Conservation (phyloP, 202 grass and related monocot genomes). For the Thinopyrum obtusiflorum region DNA sequence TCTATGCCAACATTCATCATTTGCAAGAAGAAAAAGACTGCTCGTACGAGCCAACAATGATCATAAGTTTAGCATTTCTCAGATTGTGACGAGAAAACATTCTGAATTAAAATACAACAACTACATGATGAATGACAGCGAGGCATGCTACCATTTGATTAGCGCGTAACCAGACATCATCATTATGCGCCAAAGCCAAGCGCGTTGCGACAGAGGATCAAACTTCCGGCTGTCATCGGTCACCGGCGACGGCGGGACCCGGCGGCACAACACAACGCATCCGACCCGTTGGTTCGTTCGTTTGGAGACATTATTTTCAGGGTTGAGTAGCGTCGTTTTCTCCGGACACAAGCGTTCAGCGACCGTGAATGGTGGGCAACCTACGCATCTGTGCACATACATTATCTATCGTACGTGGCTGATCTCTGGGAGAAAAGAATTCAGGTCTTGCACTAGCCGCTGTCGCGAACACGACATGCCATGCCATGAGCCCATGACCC, state of each 20-base stretch:
- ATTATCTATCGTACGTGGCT: too few relatives aligned
- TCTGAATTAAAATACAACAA: too few relatives aligned
- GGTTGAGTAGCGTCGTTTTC: neutral
- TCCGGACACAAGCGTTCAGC: neutral
- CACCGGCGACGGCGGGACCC: neutral
- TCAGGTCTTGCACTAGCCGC: neutral
- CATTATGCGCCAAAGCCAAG: neutral
- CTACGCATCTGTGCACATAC: neutral
- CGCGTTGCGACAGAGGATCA: neutral
- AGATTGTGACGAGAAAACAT: too few relatives aligned
- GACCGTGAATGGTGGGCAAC: neutral
- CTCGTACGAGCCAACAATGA: too few relatives aligned
- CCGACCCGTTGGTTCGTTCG: neutral
- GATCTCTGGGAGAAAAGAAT: neutral
- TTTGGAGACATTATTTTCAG: neutral
- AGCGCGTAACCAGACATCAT: neutral
- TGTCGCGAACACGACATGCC: neutral
- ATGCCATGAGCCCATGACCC: too few relatives aligned
- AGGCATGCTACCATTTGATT: neutral
- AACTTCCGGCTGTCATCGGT: neutral
- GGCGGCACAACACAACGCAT: neutral
- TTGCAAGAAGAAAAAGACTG: too few relatives aligned
- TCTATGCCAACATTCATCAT: too few relatives aligned
- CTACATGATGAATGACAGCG: too few relatives aligned
- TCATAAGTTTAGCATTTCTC: too few relatives aligned